A percentile compares a stretch with the other conserved stretches of the same genome.
phyloP scores from a whole-genome alignment of 2,329 filamentous ascomycete genomes.

The Colletotrichum sidae region DNA sequence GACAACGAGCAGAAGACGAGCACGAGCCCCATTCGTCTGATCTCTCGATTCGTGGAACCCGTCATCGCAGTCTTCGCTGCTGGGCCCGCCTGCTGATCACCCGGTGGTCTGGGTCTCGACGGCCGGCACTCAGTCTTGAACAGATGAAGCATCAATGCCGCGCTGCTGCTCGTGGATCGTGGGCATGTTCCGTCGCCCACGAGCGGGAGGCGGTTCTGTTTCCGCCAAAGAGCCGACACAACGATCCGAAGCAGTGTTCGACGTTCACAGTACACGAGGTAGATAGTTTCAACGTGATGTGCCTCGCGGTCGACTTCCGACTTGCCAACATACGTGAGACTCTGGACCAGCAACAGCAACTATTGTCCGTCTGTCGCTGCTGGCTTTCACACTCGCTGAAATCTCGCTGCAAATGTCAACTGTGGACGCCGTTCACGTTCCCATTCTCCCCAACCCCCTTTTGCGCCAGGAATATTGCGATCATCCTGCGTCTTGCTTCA shows the following conservation, averaged over 20 bases:
- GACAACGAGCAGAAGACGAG: not conserved
- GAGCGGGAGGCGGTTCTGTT: not conserved
- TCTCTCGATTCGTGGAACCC: constrained; percentile 22
- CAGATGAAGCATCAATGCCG: constrained; percentile 16
- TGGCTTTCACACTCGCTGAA: not conserved
- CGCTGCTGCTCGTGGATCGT: not conserved
- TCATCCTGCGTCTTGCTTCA: not conserved
- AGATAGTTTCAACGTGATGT: too few species aligned
- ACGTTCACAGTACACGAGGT: too few species aligned
- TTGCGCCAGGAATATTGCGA: constrained; percentile 4
- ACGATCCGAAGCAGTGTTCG: too few species aligned
- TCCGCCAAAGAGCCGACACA: not conserved
- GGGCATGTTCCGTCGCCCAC: not conserved
- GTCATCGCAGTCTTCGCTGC: not conserved
- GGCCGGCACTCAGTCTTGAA: constrained; percentile 12
- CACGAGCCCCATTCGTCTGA: constrained; percentile 13
- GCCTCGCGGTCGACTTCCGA: constrained; percentile 1
- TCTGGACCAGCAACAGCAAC: too few species aligned
- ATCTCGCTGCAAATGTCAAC: not conserved
- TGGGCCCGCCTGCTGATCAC: not conserved
- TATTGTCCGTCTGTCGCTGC: not conserved
- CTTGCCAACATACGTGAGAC: not conserved
- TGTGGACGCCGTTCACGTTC: not conserved
- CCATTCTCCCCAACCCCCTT: not conserved
- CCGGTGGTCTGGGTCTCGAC: constrained; percentile 6